phyloP scores from a whole-genome alignment of 306 rosid genomes.

The Dalbergia cochinchinensis region DNA sequence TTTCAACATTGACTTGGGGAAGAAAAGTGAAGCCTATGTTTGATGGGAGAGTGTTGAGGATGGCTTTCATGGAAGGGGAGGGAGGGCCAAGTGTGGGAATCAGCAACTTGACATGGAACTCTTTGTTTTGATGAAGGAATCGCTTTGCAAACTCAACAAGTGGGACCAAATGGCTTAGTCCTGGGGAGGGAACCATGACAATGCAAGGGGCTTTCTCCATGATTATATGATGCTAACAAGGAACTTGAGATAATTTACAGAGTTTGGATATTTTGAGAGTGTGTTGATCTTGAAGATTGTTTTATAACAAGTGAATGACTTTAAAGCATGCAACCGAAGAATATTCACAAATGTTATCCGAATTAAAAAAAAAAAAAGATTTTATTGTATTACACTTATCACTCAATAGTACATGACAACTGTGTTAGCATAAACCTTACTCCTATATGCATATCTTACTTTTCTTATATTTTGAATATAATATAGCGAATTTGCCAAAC shows the following conservation, averaged over 20 bases:
- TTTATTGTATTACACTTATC: no score
- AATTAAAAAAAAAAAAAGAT: no score
- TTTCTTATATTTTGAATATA: no score
- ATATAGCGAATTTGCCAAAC: no score
- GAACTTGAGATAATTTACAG: no score
- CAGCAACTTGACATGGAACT: conserved; percentile 20
- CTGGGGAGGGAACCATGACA: conserved; percentile 47
- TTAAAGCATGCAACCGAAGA: background rate
- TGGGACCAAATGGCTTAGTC: conserved; percentile 46
- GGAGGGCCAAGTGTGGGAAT: conserved; percentile 36
- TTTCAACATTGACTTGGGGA: conserved; percentile 31
- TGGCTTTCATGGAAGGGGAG: background rate
- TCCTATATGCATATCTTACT: no score
- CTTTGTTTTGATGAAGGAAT: background rate
- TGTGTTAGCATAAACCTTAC: no score
- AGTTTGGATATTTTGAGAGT: no score
- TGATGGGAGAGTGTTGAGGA: conserved; percentile 43
- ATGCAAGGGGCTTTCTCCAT: conserved; percentile 39
- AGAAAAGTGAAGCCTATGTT: conserved; percentile 31
- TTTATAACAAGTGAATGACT: no score
- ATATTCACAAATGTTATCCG: no score
- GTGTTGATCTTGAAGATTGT: background rate
- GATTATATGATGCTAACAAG: background rate
- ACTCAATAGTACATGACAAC: no score
- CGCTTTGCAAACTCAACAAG: conserved; percentile 40